Percentiles rank a stretch among this genome's conserved stretches.
Evolutionary conservation across 2,329 filamentous ascomycete genomes (phyloP).

Genomic region (Fusarium torulosum): DNA sequence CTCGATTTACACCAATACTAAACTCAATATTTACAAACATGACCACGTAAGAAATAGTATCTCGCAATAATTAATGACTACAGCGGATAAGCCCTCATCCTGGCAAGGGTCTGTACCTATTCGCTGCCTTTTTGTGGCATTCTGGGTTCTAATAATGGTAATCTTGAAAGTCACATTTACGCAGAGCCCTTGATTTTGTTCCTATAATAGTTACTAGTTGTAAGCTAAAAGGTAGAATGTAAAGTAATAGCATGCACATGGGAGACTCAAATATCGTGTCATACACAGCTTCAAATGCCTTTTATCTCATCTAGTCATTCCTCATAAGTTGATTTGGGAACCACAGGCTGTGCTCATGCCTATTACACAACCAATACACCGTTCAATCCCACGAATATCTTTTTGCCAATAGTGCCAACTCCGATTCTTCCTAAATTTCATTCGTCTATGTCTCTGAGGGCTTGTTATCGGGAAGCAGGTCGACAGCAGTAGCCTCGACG

Average conservation of each 20-base stretch:
- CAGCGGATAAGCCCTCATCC: neutral
- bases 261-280: conserved; percentile 1
- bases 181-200: neutral
- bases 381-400: conserved; percentile 1
- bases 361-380: conserved; percentile 21
- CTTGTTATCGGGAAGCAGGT: conserved; percentile 37
- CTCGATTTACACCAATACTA: conserved; percentile 37
- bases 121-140: neutral
- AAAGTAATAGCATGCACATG: neutral
- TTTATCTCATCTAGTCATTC: conserved; percentile 38
- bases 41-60: neutral
- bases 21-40: conserved; percentile 26
- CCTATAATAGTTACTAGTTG: neutral
- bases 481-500: conserved; percentile 38
- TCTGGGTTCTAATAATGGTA: neutral
- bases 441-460: conserved; percentile 32
- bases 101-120: neutral
- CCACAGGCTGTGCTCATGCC: conserved; percentile 24
- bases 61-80: neutral
- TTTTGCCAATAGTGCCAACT: conserved; percentile 9
- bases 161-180: neutral
- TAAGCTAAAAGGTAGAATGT: neutral
- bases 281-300: conserved; percentile 24
- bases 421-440: neutral
- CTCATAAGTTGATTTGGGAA: conserved; percentile 43